These are phyloP conservation scores for Macadamia tetraphylla DNA, from an alignment of 164 flowering plant species.

Conservation along the genomic window DNA sequence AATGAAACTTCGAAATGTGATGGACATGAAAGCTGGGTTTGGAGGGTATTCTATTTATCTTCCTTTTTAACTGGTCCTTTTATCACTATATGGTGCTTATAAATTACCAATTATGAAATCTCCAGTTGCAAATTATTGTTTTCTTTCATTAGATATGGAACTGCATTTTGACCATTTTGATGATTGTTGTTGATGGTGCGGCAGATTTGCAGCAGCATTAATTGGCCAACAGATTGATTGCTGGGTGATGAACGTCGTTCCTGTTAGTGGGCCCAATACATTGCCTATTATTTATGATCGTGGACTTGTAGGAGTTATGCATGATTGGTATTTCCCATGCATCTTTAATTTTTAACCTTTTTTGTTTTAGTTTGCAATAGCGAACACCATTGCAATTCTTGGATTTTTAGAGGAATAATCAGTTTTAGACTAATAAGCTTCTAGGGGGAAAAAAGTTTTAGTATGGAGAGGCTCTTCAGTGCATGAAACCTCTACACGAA, in stretches of 20 bases:
- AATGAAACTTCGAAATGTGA: slow-evolving; percentile 60
- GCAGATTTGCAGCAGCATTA: slow-evolving; percentile 89
- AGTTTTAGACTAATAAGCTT: neutral
- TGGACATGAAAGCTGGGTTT: slow-evolving; percentile 96
- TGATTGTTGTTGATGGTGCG: slow-evolving; percentile 3
- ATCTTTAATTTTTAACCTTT: neutral
- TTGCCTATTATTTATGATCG: slow-evolving; percentile 89
- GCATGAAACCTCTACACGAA: neutral
- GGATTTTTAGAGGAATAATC: neutral
- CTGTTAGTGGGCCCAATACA: slow-evolving; percentile 73
- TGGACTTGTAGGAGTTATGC: slow-evolving; percentile 88
- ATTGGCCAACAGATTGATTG: slow-evolving; percentile 43
- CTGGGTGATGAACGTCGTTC: slow-evolving; percentile 93
- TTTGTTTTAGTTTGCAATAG: neutral
- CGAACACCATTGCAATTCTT: neutral
- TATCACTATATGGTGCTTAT: neutral
- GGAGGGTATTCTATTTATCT: slow-evolving; percentile 62
- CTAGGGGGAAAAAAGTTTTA: neutral
- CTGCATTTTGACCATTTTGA: neutral
- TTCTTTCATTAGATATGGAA: too few species aligned
- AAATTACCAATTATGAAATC: too few species aligned
- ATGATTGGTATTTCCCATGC: slow-evolving; percentile 63
- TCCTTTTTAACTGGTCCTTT: neutral
- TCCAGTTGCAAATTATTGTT: too few species aligned
- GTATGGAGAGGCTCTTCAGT: neutral